Conservation (phyloP, 768 basidiomycete genomes). For the Pleurotus pulmonarius region DNA sequence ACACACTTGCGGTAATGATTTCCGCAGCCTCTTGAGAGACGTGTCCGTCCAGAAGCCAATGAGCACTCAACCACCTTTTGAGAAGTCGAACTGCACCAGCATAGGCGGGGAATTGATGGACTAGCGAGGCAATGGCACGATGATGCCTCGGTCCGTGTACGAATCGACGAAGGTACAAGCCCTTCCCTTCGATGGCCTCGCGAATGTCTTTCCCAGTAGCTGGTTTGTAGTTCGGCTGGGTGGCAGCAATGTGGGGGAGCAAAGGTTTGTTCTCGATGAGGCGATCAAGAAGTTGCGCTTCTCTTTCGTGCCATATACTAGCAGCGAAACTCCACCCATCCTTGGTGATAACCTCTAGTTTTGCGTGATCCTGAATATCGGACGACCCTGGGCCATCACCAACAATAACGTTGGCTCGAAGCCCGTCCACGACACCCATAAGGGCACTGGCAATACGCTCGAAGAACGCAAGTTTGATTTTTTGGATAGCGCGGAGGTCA, state of each 20-base stretch:
- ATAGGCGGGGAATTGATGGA: slow-evolving; percentile 77
- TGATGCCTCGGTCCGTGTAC: slow-evolving; percentile 84
- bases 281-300: slow-evolving; percentile 72
- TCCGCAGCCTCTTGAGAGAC: slow-evolving; percentile 80
- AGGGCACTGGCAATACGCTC: slow-evolving; percentile 72
- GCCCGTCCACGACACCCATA: slow-evolving; percentile 45
- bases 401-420: slow-evolving; percentile 57
- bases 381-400: slow-evolving; percentile 43
- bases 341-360: slow-evolving; percentile 73
- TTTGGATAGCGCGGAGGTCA: slow-evolving; percentile 87
- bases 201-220: slow-evolving; percentile 46
- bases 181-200: slow-evolving; percentile 53
- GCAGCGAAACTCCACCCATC: slow-evolving; percentile 87
- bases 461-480: slow-evolving; percentile 90
- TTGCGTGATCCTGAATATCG: slow-evolving; percentile 63
- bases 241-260: slow-evolving; percentile 32
- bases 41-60: slow-evolving; percentile 78
- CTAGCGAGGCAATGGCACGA: slow-evolving; percentile 71
- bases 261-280: slow-evolving; percentile 47
- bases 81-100: slow-evolving; percentile 82
- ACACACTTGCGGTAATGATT: slow-evolving; percentile 76
- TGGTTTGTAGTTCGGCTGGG: slow-evolving; percentile 23
- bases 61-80: slow-evolving; percentile 90
- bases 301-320: slow-evolving; percentile 85
- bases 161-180: slow-evolving; percentile 67